These are phyloP conservation scores for Capsella bursapastoris DNA, from an alignment of 345 rosid genomes.

Conservation along the genomic window DNA sequence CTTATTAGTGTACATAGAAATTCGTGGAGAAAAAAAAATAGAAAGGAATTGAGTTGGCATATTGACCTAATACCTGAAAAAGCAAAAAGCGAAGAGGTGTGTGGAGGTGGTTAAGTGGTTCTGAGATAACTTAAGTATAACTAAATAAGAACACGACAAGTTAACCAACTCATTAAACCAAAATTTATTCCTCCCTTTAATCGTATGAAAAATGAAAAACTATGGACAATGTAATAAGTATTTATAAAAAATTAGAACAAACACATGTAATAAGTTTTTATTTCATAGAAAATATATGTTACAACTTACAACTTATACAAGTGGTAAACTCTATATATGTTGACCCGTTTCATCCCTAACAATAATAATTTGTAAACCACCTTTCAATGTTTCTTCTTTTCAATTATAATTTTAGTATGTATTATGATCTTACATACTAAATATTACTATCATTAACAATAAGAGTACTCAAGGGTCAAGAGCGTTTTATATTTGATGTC, in stretches of 20 bases:
- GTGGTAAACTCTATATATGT: neutral
- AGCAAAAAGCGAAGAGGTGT: slow-evolving; percentile 23
- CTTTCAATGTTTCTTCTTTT: neutral
- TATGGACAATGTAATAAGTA: neutral
- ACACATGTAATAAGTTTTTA: neutral
- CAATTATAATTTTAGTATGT: too few species aligned
- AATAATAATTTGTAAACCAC: neutral
- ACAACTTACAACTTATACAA: neutral
- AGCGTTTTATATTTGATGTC: neutral
- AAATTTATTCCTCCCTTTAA: slow-evolving; percentile 17
- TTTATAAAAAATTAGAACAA: neutral
- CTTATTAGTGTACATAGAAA: neutral
- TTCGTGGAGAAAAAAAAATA: neutral
- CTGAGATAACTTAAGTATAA: slow-evolving; percentile 18
- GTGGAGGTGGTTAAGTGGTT: slow-evolving; percentile 34
- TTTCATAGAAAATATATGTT: neutral
- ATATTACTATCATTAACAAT: neutral
- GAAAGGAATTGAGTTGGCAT: slow-evolving; percentile 22
- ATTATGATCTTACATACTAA: too few species aligned
- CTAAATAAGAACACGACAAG: slow-evolving; percentile 25
- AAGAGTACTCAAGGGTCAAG: neutral
- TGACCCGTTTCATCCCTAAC: neutral
- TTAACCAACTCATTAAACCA: slow-evolving; percentile 39
- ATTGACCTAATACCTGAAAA: slow-evolving; percentile 36
- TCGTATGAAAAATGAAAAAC: neutral